Conservation (phyloP, 176 grass and related monocot species). For the Coix lacrymajobi region DNA sequence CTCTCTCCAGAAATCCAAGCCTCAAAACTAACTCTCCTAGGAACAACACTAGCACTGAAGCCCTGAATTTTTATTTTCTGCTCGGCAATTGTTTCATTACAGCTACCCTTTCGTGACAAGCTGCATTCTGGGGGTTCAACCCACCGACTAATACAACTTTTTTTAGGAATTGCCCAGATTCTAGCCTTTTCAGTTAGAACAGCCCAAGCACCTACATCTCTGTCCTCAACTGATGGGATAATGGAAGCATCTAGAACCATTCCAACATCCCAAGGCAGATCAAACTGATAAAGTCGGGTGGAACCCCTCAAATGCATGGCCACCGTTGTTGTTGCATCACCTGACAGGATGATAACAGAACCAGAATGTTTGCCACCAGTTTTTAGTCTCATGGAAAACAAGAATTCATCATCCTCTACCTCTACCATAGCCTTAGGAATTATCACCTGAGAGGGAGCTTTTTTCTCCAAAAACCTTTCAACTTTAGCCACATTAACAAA, state of each 20-base stretch:
- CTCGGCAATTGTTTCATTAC: slow-evolving; percentile 75
- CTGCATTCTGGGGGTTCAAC: slow-evolving; percentile 95
- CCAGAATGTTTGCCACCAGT: slow-evolving; percentile 91
- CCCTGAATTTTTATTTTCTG: slow-evolving; percentile 73
- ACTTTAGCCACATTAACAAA: slow-evolving; percentile 26
- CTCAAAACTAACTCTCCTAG: slow-evolving; percentile 78
- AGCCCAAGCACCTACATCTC: slow-evolving; percentile 90
- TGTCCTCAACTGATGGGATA: slow-evolving; percentile 66
- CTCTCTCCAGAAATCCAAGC: slow-evolving; percentile 76
- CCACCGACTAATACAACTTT: slow-evolving; percentile 97
- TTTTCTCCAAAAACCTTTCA: slow-evolving; percentile 97
- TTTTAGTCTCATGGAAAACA: slow-evolving; percentile 86
- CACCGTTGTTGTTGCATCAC: slow-evolving; percentile 92
- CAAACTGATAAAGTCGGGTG: slow-evolving; percentile 92
- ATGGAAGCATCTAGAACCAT: slow-evolving; percentile 93
- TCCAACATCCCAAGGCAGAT: slow-evolving; percentile 90
- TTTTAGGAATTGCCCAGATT: slow-evolving; percentile 92
- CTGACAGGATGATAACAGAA: slow-evolving; percentile 84
- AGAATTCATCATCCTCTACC: slow-evolving; percentile 70
- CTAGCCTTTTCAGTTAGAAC: slow-evolving; percentile 95
- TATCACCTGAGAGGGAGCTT: slow-evolving; percentile 84
- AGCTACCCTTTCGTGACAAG: slow-evolving; percentile 95
- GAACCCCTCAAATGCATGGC: slow-evolving; percentile 87
- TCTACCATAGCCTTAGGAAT: slow-evolving; percentile 91
- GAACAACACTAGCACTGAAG: slow-evolving; percentile 48